phyloP scores from a whole-genome alignment of 2,329 filamentous ascomycete genomes.

The Diplodia scrobiculata region DNA sequence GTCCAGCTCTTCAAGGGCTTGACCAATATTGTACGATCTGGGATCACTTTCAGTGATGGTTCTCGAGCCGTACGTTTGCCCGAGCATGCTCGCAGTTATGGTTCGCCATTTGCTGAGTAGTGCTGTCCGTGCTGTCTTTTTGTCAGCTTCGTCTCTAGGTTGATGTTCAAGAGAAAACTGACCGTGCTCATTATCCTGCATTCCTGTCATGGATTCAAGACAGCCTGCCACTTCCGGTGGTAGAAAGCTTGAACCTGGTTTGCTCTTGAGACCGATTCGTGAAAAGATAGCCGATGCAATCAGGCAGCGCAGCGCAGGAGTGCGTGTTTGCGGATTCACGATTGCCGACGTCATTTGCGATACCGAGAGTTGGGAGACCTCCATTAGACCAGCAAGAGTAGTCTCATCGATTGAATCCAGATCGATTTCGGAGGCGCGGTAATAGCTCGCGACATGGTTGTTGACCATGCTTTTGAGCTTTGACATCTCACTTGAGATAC shows the following conservation, averaged over 20 bases:
- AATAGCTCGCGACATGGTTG: conserved; percentile 45
- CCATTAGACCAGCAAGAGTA: conserved; percentile 35
- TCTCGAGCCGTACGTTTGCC: conserved; percentile 36
- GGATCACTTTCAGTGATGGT: conserved; percentile 37
- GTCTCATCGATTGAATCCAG: conserved; percentile 35
- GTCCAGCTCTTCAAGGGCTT: conserved; percentile 35
- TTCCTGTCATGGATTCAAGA: conserved; percentile 33
- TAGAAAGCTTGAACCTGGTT: conserved; percentile 35
- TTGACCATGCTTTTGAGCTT: conserved; percentile 42
- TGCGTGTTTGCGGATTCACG: conserved; percentile 36
- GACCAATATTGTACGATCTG: conserved; percentile 35
- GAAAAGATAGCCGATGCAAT: conserved; percentile 41
- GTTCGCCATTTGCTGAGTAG: conserved; percentile 40
- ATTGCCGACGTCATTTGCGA: conserved; percentile 38
- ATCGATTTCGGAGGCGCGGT: conserved; percentile 35
- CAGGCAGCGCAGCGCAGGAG: conserved; percentile 38
- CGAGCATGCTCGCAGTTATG: conserved; percentile 39
- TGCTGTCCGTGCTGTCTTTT: conserved; percentile 32
- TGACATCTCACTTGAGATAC: conserved; percentile 39
- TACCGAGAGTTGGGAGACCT: conserved; percentile 32
- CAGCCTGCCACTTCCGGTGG: conserved; percentile 37
- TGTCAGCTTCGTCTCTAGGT: not conserved
- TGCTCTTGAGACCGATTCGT: conserved; percentile 33
- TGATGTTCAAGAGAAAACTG: not conserved
- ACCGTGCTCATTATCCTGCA: not conserved